Conservation (phyloP, 257 asterid genomes). For the Nicotiana sylvestris region DNA sequence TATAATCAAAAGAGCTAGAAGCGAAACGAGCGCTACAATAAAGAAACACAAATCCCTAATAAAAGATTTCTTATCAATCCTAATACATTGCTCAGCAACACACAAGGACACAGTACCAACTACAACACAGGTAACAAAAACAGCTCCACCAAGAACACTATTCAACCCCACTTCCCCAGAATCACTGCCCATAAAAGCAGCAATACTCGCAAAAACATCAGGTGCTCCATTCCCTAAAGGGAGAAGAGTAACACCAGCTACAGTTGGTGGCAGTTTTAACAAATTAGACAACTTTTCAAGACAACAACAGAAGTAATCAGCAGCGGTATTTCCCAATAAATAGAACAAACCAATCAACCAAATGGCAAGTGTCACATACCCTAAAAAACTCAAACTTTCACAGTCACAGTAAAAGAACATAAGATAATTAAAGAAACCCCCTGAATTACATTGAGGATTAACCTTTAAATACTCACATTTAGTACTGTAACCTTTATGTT, state of each 20-base stretch:
- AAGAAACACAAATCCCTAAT: conserved; percentile 65
- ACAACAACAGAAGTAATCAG: conserved; percentile 73
- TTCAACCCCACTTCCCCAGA: conserved; percentile 77
- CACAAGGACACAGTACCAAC: conserved; percentile 57
- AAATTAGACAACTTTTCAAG: conserved; percentile 55
- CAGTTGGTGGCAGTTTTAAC: conserved; percentile 60
- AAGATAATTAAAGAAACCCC: conserved; percentile 57
- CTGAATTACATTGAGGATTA: conserved; percentile 59
- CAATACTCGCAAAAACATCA: conserved; percentile 82
- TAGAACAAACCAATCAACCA: conserved; percentile 72
- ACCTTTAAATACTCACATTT: conserved; percentile 56
- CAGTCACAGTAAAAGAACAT: conserved; percentile 67
- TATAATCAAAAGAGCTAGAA: conserved; percentile 40
- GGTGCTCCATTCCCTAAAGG: conserved; percentile 92
- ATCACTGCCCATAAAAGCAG: conserved; percentile 59
- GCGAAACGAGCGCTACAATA: conserved; percentile 36
- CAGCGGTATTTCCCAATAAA: conserved; percentile 78
- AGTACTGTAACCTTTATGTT: conserved; percentile 41
- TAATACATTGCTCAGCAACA: conserved; percentile 37
- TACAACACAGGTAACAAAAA: conserved; percentile 73
- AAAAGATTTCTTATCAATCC: conserved; percentile 73
- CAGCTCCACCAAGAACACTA: conserved; percentile 84
- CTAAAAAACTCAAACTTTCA: conserved; percentile 28
- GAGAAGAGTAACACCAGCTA: conserved; percentile 86
- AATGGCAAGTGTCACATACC: conserved; percentile 40